Base-by-base conservation (phyloP, 1,284 basidiomycete species). In the Phylloporus sp. region DNA sequence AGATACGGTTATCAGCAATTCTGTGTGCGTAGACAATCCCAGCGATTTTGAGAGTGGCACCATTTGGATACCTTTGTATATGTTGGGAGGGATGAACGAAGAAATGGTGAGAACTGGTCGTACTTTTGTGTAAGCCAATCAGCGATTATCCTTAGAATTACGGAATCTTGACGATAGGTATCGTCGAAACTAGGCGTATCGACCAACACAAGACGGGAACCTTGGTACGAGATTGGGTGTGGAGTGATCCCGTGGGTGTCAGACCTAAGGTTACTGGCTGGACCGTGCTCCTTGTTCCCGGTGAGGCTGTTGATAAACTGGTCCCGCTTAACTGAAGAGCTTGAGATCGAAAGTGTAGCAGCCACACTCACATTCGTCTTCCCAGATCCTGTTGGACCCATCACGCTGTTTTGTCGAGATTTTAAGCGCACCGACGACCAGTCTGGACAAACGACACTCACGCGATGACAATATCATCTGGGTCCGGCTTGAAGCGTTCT, bases 301-400 rank as follows among this genome's bases (percentile, higher is more conserved):
- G 42, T 44, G 18, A 44, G 42, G 18, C 18, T 44, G 42, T 44
- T 44, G 20, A 44, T 44, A 18, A 44, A 44, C 42, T 44, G 42
- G 20, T 18, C 42, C 22, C n/a, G 15, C 22, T 44, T 44, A 44
- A n/a, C 42, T 12, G 8, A n/a, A 44, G 42, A 6, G 18, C 18
- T 44, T 18, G 42, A n/a, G 6, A 22, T 44, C 22, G 12, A 44
- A n/a, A n/a, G 12, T n/a, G n/a, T n/a, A 13, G n/a, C 22, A n/a
- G 6, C 6, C 42, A 7, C 18, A 44, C 22, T 6, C 18, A 44
- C 42, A 44, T 44, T 44, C 8, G 37, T 72, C 56, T 73, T 71
- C 3, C 72, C 72, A 1, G 66, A 59, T 44, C 70, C 70, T 2
- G 66, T 69, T 6, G 61, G 69, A 0, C 71, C 70, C 70, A 73